Percentiles rank a stretch among this genome's conserved stretches.
Evolutionary conservation across 1,139 yeast genomes (phyloP).

Genomic region (Eremothecium sinecaudum): DNA sequence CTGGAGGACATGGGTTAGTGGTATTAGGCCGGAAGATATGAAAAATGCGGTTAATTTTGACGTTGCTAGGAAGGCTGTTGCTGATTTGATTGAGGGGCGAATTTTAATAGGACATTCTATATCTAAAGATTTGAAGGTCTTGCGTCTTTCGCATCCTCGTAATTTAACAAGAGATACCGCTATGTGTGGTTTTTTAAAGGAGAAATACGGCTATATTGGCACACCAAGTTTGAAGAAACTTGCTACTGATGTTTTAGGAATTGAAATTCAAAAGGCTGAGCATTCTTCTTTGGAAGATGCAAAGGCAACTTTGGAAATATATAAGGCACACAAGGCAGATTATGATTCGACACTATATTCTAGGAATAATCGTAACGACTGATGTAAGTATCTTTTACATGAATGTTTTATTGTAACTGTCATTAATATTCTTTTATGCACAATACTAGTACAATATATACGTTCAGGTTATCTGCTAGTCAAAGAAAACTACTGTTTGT

Average conservation of each 20-base stretch:
- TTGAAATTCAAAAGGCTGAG: conserved; percentile 61
- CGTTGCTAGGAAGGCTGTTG: conserved; percentile 53
- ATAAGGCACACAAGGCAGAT: conserved; percentile 49
- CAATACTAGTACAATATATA: too few relatives aligned
- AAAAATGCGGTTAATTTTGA: conserved; percentile 53
- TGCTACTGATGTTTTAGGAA: conserved; percentile 44
- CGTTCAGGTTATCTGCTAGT: too few relatives aligned
- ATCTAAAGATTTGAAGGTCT: conserved; percentile 62
- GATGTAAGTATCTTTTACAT: too few relatives aligned
- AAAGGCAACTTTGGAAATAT: conserved; percentile 72
- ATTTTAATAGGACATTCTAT: conserved; percentile 81
- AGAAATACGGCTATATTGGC: conserved; percentile 47
- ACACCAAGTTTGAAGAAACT: conserved; percentile 67
- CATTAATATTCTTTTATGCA: too few relatives aligned
- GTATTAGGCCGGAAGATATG: conserved; percentile 65
- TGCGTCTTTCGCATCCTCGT: conserved; percentile 61
- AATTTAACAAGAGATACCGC: conserved; percentile 67
- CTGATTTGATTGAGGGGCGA: conserved; percentile 40
- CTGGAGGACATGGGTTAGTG: conserved; percentile 95
- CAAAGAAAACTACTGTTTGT: too few relatives aligned
- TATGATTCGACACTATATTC: conserved; percentile 39
- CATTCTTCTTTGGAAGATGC: conserved; percentile 94
- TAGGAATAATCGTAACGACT: too few relatives aligned
- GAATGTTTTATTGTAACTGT: too few relatives aligned
- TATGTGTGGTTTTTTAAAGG: conserved; percentile 47